phyloP scores from a whole-genome alignment of 2,329 filamentous ascomycete genomes.

The Xylariaceae sp. region DNA sequence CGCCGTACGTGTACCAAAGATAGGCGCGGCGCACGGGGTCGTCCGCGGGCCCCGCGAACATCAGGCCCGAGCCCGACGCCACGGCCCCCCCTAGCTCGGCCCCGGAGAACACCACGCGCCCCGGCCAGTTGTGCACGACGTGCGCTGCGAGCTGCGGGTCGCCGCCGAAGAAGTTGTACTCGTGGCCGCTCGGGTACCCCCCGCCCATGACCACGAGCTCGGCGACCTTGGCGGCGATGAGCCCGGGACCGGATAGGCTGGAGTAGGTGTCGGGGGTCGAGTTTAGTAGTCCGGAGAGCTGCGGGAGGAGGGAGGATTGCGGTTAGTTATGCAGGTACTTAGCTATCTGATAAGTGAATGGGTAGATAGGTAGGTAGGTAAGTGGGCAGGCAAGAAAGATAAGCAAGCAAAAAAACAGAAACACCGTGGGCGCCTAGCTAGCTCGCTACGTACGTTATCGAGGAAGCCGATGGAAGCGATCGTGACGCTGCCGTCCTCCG shows the following conservation, averaged over 20 bases:
- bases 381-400: no score
- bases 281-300: conserved; percentile 49
- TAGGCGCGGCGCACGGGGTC: conserved; percentile 45
- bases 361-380: no score
- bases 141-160: conserved; percentile 43
- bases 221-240: conserved; percentile 48
- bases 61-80: conserved; percentile 42
- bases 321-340: background rate
- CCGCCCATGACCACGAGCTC: conserved; percentile 58
- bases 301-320: conserved; percentile 2
- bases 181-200: conserved; percentile 48
- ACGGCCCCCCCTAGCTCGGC: conserved; percentile 47
- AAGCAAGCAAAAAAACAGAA: no score
- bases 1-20: conserved; percentile 43
- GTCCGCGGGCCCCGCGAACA: conserved; percentile 32
- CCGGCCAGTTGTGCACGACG: conserved; percentile 49
- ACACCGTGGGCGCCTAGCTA: background rate
- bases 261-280: conserved; percentile 46
- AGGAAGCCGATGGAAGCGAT: conserved; percentile 51
- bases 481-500: conserved; percentile 46
- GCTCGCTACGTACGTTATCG: conserved; percentile 38
- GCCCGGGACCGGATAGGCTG: conserved; percentile 42
- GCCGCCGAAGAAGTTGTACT: conserved; percentile 52
- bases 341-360: no score
- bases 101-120: conserved; percentile 45